Percentiles rank a stretch among this genome's conserved stretches.
Evolutionary conservation across 352 stramenopile genomes (phyloP).

Genomic region (Phytophthora multivora): DNA sequence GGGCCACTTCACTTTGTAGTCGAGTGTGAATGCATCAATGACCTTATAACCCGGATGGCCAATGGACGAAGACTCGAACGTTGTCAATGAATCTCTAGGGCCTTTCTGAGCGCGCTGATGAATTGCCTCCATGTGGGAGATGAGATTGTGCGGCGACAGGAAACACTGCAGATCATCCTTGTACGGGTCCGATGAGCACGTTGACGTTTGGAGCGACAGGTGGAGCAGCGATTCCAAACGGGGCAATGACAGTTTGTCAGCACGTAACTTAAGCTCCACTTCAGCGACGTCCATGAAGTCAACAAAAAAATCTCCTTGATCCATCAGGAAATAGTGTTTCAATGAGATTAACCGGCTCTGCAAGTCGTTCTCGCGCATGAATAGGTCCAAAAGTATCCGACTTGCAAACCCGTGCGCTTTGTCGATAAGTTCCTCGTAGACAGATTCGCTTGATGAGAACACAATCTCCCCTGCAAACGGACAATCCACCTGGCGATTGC

Average conservation of each 20-base stretch:
- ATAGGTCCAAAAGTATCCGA: slow-evolving; percentile 71
- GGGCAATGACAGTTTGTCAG: slow-evolving; percentile 87
- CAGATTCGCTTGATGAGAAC: slow-evolving; percentile 65
- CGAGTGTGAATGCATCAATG: slow-evolving; percentile 96
- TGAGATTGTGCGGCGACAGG: slow-evolving; percentile 87
- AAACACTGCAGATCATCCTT: slow-evolving; percentile 92
- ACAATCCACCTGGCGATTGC: slow-evolving; percentile 76
- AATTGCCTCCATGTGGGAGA: slow-evolving; percentile 93
- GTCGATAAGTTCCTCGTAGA: slow-evolving; percentile 87
- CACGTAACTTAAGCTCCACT: slow-evolving; percentile 90
- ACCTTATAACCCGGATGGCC: slow-evolving; percentile 87
- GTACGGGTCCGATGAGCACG: slow-evolving; percentile 88
- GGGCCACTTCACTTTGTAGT: slow-evolving; percentile 97
- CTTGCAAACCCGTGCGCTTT: slow-evolving; percentile 85
- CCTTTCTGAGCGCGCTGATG: slow-evolving; percentile 82
- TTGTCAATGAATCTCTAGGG: slow-evolving; percentile 72
- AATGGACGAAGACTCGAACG: slow-evolving; percentile 67
- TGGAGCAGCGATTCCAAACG: slow-evolving; percentile 95
- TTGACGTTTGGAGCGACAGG: slow-evolving; percentile 92
- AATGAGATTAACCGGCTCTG: slow-evolving; percentile 83
- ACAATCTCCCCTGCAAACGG: slow-evolving; percentile 76
- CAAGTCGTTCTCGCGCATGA: slow-evolving; percentile 86
- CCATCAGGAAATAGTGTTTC: slow-evolving; percentile 98
- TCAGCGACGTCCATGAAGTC: slow-evolving; percentile 98
- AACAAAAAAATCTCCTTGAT: slow-evolving; percentile 98